These are phyloP conservation scores for Asterophora parasitica DNA, from an alignment of 768 basidiomycete genomes.

Conservation along the genomic window DNA sequence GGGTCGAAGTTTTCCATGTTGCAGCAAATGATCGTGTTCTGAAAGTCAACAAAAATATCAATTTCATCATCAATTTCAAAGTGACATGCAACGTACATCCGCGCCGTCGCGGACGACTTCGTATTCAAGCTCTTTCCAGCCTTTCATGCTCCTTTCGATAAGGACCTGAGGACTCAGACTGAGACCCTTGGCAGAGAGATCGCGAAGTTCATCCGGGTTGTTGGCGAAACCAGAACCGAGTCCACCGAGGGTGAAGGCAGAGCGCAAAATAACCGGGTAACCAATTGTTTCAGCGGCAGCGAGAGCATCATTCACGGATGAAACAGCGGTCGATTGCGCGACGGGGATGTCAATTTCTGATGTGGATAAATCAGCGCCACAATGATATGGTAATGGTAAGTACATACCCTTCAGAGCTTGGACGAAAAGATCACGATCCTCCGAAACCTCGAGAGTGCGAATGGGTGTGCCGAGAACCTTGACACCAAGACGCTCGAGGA, in stretches of 20 bases:
- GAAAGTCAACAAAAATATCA: slow-evolving; percentile 1
- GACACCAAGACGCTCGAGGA: slow-evolving; percentile 88
- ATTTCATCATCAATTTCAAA: slow-evolving; percentile 10
- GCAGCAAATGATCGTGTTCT: slow-evolving; percentile 99
- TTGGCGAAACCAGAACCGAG: slow-evolving; percentile 98
- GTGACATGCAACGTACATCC: slow-evolving; percentile 57
- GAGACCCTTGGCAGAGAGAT: slow-evolving; percentile 88
- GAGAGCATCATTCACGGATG: slow-evolving; percentile 90
- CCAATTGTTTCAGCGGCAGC: slow-evolving; percentile 88
- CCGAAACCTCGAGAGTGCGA: slow-evolving; percentile 91
- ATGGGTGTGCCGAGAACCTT: slow-evolving; percentile 95
- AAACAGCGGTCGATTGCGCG: slow-evolving; percentile 93
- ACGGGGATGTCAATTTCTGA: slow-evolving; percentile 97
- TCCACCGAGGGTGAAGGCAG: slow-evolving; percentile 96
- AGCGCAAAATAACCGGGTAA: slow-evolving; percentile 95
- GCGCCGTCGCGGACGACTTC: slow-evolving; percentile 98
- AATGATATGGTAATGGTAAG: background rate
- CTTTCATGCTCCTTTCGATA: slow-evolving; percentile 97
- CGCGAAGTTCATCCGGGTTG: slow-evolving; percentile 89
- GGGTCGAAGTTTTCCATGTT: slow-evolving; percentile 99
- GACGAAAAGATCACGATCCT: slow-evolving; percentile 94
- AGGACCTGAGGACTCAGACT: slow-evolving; percentile 92
- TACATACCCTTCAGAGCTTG: slow-evolving; percentile 87
- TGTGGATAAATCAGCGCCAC: slow-evolving; percentile 8
- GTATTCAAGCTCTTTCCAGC: slow-evolving; percentile 99